These are phyloP conservation scores for Rhizophagus sp. DNA, from an alignment of 192 early-diverging fungal genomes.

Conservation along the genomic window DNA sequence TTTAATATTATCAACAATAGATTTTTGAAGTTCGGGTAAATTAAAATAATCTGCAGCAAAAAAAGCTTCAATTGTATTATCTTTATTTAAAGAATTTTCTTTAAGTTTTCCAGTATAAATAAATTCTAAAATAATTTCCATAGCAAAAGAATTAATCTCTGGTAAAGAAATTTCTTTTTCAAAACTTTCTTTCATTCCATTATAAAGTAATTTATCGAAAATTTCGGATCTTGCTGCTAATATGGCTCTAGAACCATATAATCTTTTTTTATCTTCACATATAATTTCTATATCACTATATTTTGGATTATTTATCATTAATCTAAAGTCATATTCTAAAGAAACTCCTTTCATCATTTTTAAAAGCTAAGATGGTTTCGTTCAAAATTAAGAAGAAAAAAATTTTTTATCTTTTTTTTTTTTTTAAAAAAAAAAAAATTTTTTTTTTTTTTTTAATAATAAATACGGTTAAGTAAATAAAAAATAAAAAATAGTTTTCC, in stretches of 20 bases:
- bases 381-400: too few relatives aligned
- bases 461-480: too few relatives aligned
- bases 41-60: slow-evolving; percentile 5
- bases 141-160: neutral
- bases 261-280: neutral
- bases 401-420: too few relatives aligned
- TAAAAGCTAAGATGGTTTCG: too few relatives aligned
- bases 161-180: slow-evolving; percentile 9
- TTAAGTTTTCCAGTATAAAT: neutral
- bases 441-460: too few relatives aligned
- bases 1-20: neutral
- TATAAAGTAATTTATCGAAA: slow-evolving; percentile 10
- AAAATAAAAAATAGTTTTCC: too few relatives aligned
- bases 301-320: neutral
- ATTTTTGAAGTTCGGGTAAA: neutral
- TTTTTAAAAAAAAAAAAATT: too few relatives aligned
- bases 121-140: neutral
- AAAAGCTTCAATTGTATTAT: neutral
- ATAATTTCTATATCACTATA: neutral
- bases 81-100: neutral
- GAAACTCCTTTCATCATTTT: neutral
- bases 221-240: slow-evolving; percentile 17
- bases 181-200: slow-evolving; percentile 19
- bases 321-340: neutral
- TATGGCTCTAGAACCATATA: neutral